Evolutionary conservation across 192 early-diverging fungal species (phyloP).

Genomic region (Coemansia sp.): DNA sequence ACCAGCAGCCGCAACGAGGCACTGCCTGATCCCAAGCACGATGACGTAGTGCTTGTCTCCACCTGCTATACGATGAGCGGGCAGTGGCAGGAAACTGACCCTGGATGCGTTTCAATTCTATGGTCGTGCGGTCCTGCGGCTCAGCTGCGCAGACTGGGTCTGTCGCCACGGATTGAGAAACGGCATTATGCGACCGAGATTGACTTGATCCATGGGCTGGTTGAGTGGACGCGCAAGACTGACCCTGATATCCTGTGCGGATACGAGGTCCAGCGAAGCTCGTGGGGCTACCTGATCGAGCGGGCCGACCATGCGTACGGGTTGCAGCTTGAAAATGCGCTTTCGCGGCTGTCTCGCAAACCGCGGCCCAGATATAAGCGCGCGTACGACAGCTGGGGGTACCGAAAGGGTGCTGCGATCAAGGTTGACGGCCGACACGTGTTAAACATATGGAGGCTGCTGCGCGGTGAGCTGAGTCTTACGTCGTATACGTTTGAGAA

Average conservation of each 20-base stretch:
- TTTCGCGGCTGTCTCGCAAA: constrained; percentile 51
- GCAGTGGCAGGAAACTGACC: neutral
- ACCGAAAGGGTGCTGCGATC: constrained; percentile 63
- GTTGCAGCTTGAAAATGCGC: constrained; percentile 40
- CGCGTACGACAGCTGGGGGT: constrained; percentile 54
- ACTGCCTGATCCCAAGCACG: constrained; percentile 67
- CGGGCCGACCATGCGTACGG: constrained; percentile 48
- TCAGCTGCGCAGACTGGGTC: constrained; percentile 11
- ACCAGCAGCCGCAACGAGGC: constrained; percentile 29
- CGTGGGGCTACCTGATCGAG: constrained; percentile 89
- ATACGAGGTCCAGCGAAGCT: constrained; percentile 79
- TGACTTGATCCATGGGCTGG: constrained; percentile 57
- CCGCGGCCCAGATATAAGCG: neutral
- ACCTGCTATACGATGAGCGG: constrained; percentile 4
- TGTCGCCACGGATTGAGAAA: constrained; percentile 24
- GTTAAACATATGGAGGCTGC: constrained; percentile 86
- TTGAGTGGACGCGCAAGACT: constrained; percentile 53
- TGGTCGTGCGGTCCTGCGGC: constrained; percentile 19
- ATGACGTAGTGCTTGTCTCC: constrained; percentile 56
- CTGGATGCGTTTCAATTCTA: constrained; percentile 4
- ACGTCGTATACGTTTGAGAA: constrained; percentile 81
- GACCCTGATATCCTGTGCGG: constrained; percentile 90
- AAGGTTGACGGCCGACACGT: constrained; percentile 72
- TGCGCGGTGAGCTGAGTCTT: constrained; percentile 73
- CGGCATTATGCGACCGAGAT: constrained; percentile 54